Conservation (phyloP, 1,284 basidiomycete genomes). For the Rhodotorula sp. region DNA sequence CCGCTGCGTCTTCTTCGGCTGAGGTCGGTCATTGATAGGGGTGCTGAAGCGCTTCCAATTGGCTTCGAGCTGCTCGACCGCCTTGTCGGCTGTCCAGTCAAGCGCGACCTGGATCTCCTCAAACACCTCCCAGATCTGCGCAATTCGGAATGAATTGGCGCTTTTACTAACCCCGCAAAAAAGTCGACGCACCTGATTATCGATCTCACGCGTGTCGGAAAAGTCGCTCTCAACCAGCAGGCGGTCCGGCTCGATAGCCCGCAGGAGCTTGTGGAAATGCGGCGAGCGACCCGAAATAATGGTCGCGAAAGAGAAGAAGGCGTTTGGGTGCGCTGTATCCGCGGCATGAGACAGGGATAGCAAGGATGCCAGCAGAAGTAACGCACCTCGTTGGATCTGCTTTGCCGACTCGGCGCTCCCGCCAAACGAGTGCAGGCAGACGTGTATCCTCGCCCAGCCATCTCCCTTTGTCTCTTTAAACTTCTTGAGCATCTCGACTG, state of each 20-base stretch:
- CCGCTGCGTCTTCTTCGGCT: conserved; percentile 4
- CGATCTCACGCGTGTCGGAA: conserved; percentile 23
- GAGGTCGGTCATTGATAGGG: conserved; percentile 7
- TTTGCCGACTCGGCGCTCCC: conserved; percentile 28
- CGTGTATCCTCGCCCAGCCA: conserved; percentile 22
- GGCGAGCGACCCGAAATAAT: conserved; percentile 70
- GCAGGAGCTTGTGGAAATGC: conserved; percentile 62
- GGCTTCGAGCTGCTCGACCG: conserved; percentile 47
- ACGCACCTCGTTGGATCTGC: conserved; percentile 36
- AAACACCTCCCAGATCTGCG: conserved; percentile 43
- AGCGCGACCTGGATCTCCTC: conserved; percentile 40
- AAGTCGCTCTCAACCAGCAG: conserved; percentile 74
- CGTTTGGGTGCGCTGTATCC: conserved; percentile 60
- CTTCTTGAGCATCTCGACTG: conserved; percentile 59
- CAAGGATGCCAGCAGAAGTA: neutral
- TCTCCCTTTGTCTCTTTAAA: conserved; percentile 15
- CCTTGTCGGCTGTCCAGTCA: conserved; percentile 28
- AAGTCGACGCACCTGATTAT: conserved; percentile 20
- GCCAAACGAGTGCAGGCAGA: conserved; percentile 40
- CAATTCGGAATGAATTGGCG: too few species aligned
- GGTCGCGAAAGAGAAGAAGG: conserved; percentile 74
- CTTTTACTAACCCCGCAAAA: neutral
- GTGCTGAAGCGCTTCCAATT: conserved; percentile 53
- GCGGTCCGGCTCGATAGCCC: conserved; percentile 61
- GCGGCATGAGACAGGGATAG: too few species aligned